phyloP scores from a whole-genome alignment of 129 eudicot genomes.

The Helianthus annuus region HanXRQr2.0-SUNRISE NC_035440.2:21630023-21630522 shows the following conservation, averaged over 20 bases:
- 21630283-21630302: constrained; percentile 61
- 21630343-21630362: constrained; percentile 33
- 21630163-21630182: constrained; percentile 49
- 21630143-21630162: constrained; percentile 36
- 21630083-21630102: constrained; percentile 55
- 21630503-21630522: constrained; percentile 72
- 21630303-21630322: constrained; percentile 52
- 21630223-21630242: constrained; percentile 61
- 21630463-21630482: constrained; percentile 51
- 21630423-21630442: constrained; percentile 63
- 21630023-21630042: constrained; percentile 14
- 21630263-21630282: constrained; percentile 82
- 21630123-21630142: constrained; percentile 15
- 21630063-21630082: constrained; percentile 36
- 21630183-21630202: constrained; percentile 62
- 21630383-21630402: constrained; percentile 42
- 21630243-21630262: constrained; percentile 64
- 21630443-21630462: constrained; percentile 47
- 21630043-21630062: constrained; percentile 45
- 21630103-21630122: constrained; percentile 47
- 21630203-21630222: constrained; percentile 62
- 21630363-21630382: constrained; percentile 47
- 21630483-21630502: constrained; percentile 73
- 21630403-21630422: constrained; percentile 49
- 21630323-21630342: constrained; percentile 40